phyloP scores from a whole-genome alignment of 176 grass and related monocot genomes.

The barley (Hordeum vulgare) region DNA sequence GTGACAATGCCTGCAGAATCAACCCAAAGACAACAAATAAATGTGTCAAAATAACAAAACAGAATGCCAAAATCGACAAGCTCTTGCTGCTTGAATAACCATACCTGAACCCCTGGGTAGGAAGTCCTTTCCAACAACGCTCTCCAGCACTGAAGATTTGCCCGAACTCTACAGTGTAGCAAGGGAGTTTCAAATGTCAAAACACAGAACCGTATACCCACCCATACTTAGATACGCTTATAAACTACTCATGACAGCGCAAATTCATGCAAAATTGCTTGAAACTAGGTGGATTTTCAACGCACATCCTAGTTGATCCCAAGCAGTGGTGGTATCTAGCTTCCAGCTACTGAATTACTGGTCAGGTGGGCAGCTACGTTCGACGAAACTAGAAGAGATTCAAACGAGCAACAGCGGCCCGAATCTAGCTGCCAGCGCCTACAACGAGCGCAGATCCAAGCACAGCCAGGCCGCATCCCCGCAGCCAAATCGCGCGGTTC shows the following conservation, averaged over 20 bases:
- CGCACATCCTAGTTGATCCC: neutral
- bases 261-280: neutral
- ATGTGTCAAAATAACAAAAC: neutral
- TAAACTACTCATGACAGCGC: neutral
- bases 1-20: constrained; percentile 82
- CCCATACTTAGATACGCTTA: neutral
- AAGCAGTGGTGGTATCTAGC: neutral
- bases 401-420: neutral
- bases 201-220: neutral
- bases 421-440: neutral
- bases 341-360: neutral
- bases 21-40: neutral
- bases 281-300: neutral
- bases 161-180: constrained; percentile 64
- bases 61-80: neutral
- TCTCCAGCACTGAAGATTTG: constrained; percentile 98
- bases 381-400: neutral
- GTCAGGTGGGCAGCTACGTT: neutral
- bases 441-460: constrained; percentile 23
- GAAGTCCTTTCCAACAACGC: constrained; percentile 96
- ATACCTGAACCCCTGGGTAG: constrained; percentile 95
- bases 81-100: neutral
- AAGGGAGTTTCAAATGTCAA: constrained; percentile 25
- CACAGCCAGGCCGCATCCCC: neutral
- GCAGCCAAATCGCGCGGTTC: neutral